Evolutionary conservation across 2,329 filamentous ascomycete species (phyloP).

Genomic region (Monosporascus cannonballus): DNA sequence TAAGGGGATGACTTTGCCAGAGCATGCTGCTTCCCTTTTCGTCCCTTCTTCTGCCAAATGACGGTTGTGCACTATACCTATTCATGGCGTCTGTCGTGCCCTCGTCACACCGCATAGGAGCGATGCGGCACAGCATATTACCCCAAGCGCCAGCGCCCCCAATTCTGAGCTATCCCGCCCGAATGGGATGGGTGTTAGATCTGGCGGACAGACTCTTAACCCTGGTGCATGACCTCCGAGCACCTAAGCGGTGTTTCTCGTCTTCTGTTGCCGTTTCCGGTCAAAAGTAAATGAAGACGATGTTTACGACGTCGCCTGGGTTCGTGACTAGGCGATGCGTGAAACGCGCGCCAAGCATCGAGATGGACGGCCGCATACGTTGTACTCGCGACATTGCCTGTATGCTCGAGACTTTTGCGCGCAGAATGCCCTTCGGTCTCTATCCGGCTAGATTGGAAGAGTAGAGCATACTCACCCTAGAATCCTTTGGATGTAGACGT

Average conservation of each 20-base stretch:
- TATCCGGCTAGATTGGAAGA: too few species aligned
- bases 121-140: constrained; percentile 20
- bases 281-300: constrained; percentile 14
- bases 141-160: constrained; percentile 20
- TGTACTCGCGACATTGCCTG: neutral
- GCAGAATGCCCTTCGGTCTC: too few species aligned
- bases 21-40: constrained; percentile 9
- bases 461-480: too few species aligned
- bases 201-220: constrained; percentile 20
- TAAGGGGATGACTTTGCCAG: neutral
- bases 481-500: neutral
- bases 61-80: constrained; percentile 11
- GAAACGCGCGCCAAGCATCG: neutral
- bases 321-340: constrained; percentile 2
- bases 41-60: constrained; percentile 7
- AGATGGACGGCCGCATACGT: neutral
- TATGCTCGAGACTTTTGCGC: neutral
- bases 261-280: constrained; percentile 27
- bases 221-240: constrained; percentile 27
- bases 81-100: constrained; percentile 18
- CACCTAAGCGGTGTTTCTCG: constrained; percentile 23
- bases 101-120: constrained; percentile 19
- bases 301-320: constrained; percentile 10
- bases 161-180: constrained; percentile 7
- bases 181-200: constrained; percentile 24